Conservation (phyloP, 768 basidiomycete species). For the Mrakia hoshinonis region DNA sequence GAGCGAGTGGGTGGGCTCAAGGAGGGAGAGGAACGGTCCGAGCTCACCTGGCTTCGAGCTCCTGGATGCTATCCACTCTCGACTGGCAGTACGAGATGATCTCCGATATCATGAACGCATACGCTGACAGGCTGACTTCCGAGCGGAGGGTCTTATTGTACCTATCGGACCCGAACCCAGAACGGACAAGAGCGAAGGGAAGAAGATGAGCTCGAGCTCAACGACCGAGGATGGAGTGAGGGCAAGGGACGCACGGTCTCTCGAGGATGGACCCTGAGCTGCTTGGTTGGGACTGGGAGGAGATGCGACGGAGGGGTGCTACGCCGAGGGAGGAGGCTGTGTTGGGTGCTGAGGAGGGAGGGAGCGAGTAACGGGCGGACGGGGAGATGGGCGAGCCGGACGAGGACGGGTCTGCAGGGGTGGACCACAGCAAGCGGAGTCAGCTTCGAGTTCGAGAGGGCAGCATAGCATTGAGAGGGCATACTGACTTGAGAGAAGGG, state of each 20-base stretch:
- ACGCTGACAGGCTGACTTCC: slow-evolving; percentile 76
- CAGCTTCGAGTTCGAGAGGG: too few relatives aligned
- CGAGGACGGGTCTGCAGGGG: slow-evolving; percentile 4
- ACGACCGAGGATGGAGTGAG: background rate
- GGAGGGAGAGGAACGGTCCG: background rate
- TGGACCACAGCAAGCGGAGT: background rate
- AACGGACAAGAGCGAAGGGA: background rate
- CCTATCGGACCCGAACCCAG: background rate
- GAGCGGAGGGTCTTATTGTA: slow-evolving; percentile 68
- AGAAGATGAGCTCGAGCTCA: background rate
- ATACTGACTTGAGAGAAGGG: slow-evolving; percentile 6
- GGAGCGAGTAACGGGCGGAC: background rate
- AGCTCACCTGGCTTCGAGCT: slow-evolving; percentile 78
- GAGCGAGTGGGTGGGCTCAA: background rate
- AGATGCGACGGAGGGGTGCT: background rate
- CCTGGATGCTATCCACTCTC: slow-evolving; percentile 85
- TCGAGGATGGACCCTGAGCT: slow-evolving; percentile 6
- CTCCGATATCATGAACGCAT: slow-evolving; percentile 86
- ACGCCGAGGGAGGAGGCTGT: background rate
- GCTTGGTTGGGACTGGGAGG: background rate
- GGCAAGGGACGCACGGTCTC: slow-evolving; percentile 3
- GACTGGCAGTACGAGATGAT: slow-evolving; percentile 93
- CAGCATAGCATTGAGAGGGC: background rate
- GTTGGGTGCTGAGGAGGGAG: background rate
- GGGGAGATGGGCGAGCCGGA: background rate